Evolutionary conservation across 2,329 filamentous ascomycete genomes (phyloP).

Genomic region (Penicillium corylophilum): DNA sequence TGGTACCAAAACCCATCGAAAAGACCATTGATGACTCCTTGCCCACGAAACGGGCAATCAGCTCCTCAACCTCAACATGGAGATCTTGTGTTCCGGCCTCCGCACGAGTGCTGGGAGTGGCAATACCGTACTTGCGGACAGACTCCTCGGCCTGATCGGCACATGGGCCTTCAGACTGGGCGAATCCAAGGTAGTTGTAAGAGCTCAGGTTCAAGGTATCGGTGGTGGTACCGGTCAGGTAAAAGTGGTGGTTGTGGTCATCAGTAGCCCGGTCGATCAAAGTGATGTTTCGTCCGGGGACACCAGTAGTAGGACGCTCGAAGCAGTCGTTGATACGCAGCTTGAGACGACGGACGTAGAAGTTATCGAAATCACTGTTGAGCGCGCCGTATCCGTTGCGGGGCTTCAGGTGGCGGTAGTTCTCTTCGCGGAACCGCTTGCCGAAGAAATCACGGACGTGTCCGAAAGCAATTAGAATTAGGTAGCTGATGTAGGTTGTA

Average conservation of each 20-base stretch:
- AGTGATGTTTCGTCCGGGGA: slow-evolving; percentile 91
- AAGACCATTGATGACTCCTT: slow-evolving; percentile 96
- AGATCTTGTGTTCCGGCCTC: slow-evolving; percentile 88
- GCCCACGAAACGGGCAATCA: slow-evolving; percentile 87
- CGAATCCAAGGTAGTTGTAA: slow-evolving; percentile 98
- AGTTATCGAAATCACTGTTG: slow-evolving; percentile 98
- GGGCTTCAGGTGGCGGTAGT: slow-evolving; percentile 79
- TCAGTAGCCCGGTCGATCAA: slow-evolving; percentile 86
- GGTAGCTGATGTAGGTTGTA: slow-evolving; percentile 97
- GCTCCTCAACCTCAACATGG: slow-evolving; percentile 81
- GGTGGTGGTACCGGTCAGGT: slow-evolving; percentile 83
- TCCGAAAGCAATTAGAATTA: slow-evolving; percentile 91
- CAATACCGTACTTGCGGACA: slow-evolving; percentile 81
- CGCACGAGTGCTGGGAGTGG: slow-evolving; percentile 73
- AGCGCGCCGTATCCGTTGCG: slow-evolving; percentile 89
- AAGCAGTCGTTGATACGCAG: slow-evolving; percentile 96
- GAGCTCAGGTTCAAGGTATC: slow-evolving; percentile 99
- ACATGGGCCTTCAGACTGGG: slow-evolving; percentile 94
- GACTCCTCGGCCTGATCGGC: slow-evolving; percentile 87
- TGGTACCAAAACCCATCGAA: slow-evolving; percentile 98
- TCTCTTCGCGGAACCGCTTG: slow-evolving; percentile 85
- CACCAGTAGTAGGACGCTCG: slow-evolving; percentile 84
- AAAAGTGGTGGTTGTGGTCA: slow-evolving; percentile 88
- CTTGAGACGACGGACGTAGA: slow-evolving; percentile 91
- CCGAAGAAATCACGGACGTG: slow-evolving; percentile 97